These are phyloP conservation scores for Teratosphaeria nubilosa DNA, from an alignment of 2,329 filamentous ascomycete species.

Conservation along the genomic window DNA sequence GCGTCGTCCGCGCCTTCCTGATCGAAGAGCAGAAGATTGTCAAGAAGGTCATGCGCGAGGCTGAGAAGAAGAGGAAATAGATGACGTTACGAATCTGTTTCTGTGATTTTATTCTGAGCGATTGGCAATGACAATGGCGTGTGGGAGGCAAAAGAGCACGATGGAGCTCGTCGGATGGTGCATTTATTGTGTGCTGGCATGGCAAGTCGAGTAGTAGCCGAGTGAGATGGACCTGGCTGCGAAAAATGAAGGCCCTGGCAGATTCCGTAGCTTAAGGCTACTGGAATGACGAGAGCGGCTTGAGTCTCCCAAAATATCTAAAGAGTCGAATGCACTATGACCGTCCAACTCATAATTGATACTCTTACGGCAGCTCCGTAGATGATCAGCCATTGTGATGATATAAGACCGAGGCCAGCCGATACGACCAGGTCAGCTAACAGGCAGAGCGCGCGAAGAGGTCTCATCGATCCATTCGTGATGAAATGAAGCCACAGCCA, in stretches of 20 bases:
- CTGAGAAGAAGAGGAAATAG: slow-evolving; percentile 56
- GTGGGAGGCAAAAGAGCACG: background rate
- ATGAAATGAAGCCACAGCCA: no score
- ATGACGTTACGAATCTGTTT: background rate
- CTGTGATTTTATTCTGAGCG: background rate
- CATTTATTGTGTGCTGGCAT: background rate
- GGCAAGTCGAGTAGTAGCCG: background rate
- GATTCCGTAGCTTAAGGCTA: background rate
- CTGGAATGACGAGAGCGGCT: background rate
- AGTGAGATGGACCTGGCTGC: background rate
- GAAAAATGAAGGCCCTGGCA: background rate
- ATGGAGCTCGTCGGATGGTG: background rate
- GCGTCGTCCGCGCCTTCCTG: slow-evolving; percentile 94
- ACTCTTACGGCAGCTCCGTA: background rate
- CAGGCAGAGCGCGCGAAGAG: no score
- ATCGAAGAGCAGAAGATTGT: slow-evolving; percentile 99
- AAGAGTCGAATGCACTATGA: background rate
- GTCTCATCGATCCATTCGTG: no score
- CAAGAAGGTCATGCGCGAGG: slow-evolving; percentile 99
- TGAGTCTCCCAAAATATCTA: background rate
- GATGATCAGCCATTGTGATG: background rate
- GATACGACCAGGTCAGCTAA: no score
- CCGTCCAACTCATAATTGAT: background rate
- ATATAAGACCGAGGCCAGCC: no score
- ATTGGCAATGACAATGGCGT: background rate